phyloP scores from a whole-genome alignment of 352 stramenopile species.

The Globisporangium heterothallicum region DNA sequence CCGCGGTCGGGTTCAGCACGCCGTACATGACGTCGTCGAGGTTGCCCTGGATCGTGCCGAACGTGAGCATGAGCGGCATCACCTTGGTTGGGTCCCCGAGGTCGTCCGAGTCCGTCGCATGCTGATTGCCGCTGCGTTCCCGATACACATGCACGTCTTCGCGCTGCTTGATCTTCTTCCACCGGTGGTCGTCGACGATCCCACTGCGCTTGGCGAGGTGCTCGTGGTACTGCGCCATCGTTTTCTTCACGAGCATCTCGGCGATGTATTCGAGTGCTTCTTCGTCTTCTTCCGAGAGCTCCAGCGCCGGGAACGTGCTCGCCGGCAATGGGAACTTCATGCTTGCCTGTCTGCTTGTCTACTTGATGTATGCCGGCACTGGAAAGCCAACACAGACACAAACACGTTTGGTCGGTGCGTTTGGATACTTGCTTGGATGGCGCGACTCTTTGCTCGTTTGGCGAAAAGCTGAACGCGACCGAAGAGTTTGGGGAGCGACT shows the following conservation, averaged over 20 bases:
- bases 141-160: background rate
- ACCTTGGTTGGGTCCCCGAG: background rate
- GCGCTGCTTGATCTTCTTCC: background rate
- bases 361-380: background rate
- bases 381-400: too few relatives aligned
- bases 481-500: too few relatives aligned
- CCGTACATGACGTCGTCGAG: conserved; percentile 44
- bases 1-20: conserved; percentile 27
- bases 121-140: conserved; percentile 8
- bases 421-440: too few relatives aligned
- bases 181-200: background rate
- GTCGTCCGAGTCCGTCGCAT: background rate
- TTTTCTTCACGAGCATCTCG: background rate
- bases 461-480: too few relatives aligned
- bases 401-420: background rate
- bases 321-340: conserved; percentile 3
- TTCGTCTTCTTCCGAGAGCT: background rate
- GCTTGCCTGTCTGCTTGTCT: background rate
- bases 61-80: conserved; percentile 15
- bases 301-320: background rate
- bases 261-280: background rate
- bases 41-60: conserved; percentile 34
- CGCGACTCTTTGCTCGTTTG: too few relatives aligned
- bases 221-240: background rate
- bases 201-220: background rate